phyloP scores from a whole-genome alignment of 23 red algal species.

The Gracilaria vermiculophylla region DNA sequence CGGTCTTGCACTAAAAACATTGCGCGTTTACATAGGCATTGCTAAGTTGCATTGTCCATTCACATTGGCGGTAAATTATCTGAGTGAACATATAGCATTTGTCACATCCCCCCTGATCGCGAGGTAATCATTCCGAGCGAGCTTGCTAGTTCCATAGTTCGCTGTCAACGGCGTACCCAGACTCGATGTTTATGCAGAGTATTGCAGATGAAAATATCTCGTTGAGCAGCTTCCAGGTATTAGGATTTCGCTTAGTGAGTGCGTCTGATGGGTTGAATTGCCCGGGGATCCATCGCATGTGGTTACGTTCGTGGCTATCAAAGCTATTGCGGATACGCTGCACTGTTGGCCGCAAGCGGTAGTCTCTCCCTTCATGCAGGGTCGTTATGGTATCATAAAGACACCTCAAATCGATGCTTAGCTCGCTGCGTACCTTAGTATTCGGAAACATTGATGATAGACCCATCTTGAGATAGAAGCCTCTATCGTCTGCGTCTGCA shows the following conservation, averaged over 20 bases:
- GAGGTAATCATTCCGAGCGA: not conserved
- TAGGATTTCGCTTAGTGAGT: slow-evolving; percentile 32
- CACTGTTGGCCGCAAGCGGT: not conserved
- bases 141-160: not conserved
- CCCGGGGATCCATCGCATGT: slow-evolving; percentile 38
- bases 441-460: not conserved
- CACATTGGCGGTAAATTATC: too few species aligned
- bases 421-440: not conserved
- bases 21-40: too few species aligned
- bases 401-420: not conserved
- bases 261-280: not conserved
- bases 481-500: not conserved
- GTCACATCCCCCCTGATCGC: not conserved
- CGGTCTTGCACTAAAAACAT: too few species aligned
- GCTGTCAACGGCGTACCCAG: slow-evolving; percentile 11
- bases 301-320: not conserved
- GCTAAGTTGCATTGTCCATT: too few species aligned
- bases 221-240: not conserved
- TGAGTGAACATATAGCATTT: too few species aligned
- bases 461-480: not conserved
- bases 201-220: not conserved
- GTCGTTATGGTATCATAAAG: slow-evolving; percentile 12
- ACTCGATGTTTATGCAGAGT: slow-evolving; percentile 5
- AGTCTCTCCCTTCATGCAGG: slow-evolving; percentile 4
- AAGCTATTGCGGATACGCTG: slow-evolving; percentile 24